A percentile compares a stretch with the other conserved stretches of the same genome.
These are phyloP conservation scores for Trichosanthes cucumerina DNA, from an alignment of 306 rosid species.

Conservation along the genomic window DNA sequence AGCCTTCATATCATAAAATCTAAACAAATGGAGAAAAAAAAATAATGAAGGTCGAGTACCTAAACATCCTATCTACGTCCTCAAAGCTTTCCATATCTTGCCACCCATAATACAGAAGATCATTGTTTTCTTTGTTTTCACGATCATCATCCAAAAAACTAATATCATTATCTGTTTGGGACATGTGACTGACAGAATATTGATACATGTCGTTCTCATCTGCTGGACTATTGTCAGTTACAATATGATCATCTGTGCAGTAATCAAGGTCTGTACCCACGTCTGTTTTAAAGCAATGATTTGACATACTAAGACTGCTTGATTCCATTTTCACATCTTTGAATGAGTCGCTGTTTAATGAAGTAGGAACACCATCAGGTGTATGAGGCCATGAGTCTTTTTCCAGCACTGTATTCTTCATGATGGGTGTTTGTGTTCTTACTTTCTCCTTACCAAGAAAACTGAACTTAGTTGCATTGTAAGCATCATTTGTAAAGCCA, in stretches of 20 bases:
- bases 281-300: constrained; percentile 31
- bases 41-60: constrained; percentile 28
- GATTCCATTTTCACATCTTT: constrained; percentile 35
- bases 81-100: constrained; percentile 68
- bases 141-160: constrained; percentile 53
- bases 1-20: constrained; percentile 2
- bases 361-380: constrained; percentile 36
- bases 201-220: constrained; percentile 35
- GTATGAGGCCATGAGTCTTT: constrained; percentile 49
- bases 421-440: constrained; percentile 19
- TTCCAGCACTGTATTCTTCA: constrained; percentile 37
- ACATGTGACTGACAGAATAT: constrained; percentile 37
- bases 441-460: constrained; percentile 26
- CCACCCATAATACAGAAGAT: constrained; percentile 45
- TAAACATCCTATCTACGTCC: constrained; percentile 78
- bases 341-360: constrained; percentile 30
- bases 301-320: constrained; percentile 30
- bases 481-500: constrained; percentile 21
- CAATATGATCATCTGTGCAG: constrained; percentile 36
- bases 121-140: constrained; percentile 22
- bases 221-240: constrained; percentile 44
- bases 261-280: constrained; percentile 33
- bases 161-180: constrained; percentile 54
- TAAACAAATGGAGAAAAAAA: not conserved
- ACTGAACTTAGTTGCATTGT: constrained; percentile 21